Percentiles rank a stretch among this genome's conserved stretches.
These are phyloP conservation scores for Pontederia crassipes DNA, from an alignment of 176 grass and related monocot genomes.

Conservation along the genomic window DNA sequence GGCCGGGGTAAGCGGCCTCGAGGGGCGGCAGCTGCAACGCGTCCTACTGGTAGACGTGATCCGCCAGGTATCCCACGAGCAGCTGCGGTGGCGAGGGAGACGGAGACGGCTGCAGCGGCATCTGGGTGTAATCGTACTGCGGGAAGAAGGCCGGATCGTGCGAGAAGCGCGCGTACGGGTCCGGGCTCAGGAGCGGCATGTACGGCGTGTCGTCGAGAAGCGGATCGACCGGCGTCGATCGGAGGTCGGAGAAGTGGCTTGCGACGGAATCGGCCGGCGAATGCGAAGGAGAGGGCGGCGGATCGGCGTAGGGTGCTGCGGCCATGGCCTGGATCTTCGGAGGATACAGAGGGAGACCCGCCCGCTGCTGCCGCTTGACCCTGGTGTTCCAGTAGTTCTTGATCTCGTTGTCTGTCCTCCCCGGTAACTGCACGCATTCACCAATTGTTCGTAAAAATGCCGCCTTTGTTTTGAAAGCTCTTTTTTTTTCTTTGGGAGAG, in stretches of 20 bases:
- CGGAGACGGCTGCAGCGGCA: too few species aligned
- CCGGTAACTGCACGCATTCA: slow-evolving; percentile 38
- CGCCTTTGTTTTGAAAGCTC: neutral
- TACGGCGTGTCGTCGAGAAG: too few species aligned
- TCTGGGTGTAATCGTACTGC: too few species aligned
- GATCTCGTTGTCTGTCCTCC: slow-evolving; percentile 88
- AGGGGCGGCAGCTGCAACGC: neutral
- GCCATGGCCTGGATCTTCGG: slow-evolving; percentile 44
- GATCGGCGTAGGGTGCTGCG: slow-evolving; percentile 8
- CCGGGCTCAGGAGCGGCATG: too few species aligned
- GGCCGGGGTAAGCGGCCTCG: slow-evolving; percentile 13
- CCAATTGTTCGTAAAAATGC: neutral
- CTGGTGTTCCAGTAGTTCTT: slow-evolving; percentile 95
- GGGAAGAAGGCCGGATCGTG: too few species aligned
- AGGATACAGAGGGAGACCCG: slow-evolving; percentile 49
- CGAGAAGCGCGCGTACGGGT: too few species aligned
- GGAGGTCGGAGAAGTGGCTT: neutral
- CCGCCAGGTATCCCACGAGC: neutral
- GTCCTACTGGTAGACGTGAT: neutral
- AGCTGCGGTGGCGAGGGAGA: too few species aligned
- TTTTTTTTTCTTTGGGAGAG: too few species aligned
- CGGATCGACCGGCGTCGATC: neutral
- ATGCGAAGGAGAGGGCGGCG: too few species aligned
- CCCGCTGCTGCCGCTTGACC: slow-evolving; percentile 59
- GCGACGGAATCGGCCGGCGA: slow-evolving; percentile 5